phyloP scores from a whole-genome alignment of 2,329 filamentous ascomycete genomes.

The Hysterium pulicare region DNA sequence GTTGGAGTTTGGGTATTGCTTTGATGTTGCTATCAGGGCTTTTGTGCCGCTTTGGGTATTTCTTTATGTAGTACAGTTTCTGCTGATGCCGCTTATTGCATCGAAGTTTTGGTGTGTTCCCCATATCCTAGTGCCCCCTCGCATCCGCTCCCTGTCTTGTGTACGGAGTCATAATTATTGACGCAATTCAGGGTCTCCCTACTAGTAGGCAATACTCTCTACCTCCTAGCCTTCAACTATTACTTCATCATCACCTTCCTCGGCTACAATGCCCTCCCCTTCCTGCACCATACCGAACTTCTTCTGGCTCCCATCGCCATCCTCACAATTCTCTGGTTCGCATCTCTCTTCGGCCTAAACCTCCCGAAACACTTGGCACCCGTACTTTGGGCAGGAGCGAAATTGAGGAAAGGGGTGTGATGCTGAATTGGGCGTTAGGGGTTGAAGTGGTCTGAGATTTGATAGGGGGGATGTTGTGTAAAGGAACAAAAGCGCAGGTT shows the following conservation, averaged over 20 bases:
- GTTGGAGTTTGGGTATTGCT: slow-evolving; percentile 68
- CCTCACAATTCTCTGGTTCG: slow-evolving; percentile 57
- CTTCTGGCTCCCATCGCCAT: slow-evolving; percentile 61
- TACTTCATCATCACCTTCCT: slow-evolving; percentile 68
- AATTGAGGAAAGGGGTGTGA: slow-evolving; percentile 41
- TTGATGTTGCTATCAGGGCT: slow-evolving; percentile 65
- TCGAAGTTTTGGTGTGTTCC: slow-evolving; percentile 49
- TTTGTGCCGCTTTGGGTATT: slow-evolving; percentile 67
- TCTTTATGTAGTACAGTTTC: slow-evolving; percentile 64
- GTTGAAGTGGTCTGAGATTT: no score
- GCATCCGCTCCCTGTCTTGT: slow-evolving; percentile 5
- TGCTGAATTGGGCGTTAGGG: no score
- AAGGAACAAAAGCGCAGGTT: not conserved
- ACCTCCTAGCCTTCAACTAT: slow-evolving; percentile 63
- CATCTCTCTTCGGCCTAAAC: slow-evolving; percentile 51
- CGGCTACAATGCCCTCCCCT: slow-evolving; percentile 66
- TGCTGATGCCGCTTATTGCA: slow-evolving; percentile 61
- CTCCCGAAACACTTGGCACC: slow-evolving; percentile 51
- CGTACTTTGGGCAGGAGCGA: slow-evolving; percentile 48
- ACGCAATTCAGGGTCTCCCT: slow-evolving; percentile 46
- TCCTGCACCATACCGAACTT: slow-evolving; percentile 64
- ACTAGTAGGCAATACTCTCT: slow-evolving; percentile 63
- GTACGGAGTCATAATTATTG: not conserved
- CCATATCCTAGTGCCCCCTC: slow-evolving; percentile 35
- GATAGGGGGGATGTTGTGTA: not conserved